These are phyloP conservation scores for Coemansia sp. DNA, from an alignment of 192 early-diverging fungal species.

Conservation along the genomic window DNA sequence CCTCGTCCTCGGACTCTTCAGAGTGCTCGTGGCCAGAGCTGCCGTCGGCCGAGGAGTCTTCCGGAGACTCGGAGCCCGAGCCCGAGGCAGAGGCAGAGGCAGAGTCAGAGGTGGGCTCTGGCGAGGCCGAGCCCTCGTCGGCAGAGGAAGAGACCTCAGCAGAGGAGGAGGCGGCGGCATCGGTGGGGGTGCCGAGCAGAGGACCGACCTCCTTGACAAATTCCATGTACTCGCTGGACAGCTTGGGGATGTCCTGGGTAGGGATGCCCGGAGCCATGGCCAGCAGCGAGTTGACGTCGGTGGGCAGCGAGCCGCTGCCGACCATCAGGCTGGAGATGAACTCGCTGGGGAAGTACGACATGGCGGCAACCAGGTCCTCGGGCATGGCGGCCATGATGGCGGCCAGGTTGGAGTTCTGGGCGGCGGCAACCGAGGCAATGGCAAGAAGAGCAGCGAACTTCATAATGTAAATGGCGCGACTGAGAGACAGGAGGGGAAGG, in stretches of 20 bases:
- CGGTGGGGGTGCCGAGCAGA: slow-evolving; percentile 25
- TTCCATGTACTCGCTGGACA: slow-evolving; percentile 37
- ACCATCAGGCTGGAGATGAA: slow-evolving; percentile 29
- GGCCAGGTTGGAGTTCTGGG: slow-evolving; percentile 25
- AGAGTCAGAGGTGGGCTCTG: neutral
- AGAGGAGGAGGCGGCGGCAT: neutral
- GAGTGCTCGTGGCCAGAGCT: neutral
- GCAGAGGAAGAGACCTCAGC: neutral
- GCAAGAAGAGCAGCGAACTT: slow-evolving; percentile 29
- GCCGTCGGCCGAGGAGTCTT: slow-evolving; percentile 9
- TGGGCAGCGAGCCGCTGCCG: slow-evolving; percentile 32
- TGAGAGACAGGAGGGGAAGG: neutral
- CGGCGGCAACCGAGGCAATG: slow-evolving; percentile 12
- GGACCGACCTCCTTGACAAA: slow-evolving; percentile 27
- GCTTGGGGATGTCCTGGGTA: slow-evolving; percentile 3
- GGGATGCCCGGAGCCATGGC: slow-evolving; percentile 29
- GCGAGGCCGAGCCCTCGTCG: neutral
- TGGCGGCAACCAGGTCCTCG: slow-evolving; percentile 21
- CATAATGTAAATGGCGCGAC: slow-evolving; percentile 14
- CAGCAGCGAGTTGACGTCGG: slow-evolving; percentile 23
- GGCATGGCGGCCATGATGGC: slow-evolving; percentile 36
- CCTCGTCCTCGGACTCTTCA: neutral
- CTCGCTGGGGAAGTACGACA: slow-evolving; percentile 26
- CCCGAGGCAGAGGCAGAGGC: neutral
- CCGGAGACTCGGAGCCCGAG: neutral